These are phyloP conservation scores for Neurospora cerealis DNA, from an alignment of 495 filamentous ascomycete genomes.

Conservation along the genomic window DNA sequence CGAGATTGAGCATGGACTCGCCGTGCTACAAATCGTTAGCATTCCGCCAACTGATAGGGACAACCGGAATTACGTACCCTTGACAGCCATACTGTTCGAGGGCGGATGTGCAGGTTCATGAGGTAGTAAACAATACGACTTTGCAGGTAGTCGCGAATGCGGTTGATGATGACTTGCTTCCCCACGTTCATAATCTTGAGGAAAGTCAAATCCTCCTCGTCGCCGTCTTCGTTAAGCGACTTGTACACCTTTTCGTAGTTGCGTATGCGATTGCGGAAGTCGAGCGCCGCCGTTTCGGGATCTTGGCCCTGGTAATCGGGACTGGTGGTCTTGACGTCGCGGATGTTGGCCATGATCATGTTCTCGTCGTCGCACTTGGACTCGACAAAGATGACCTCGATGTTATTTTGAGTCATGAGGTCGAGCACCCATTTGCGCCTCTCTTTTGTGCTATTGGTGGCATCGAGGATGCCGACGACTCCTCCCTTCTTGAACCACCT, in stretches of 20 bases:
- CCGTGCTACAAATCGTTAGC: constrained; percentile 56
- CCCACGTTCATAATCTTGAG: constrained; percentile 97
- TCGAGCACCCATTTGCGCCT: constrained; percentile 90
- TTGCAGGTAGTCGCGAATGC: constrained; percentile 92
- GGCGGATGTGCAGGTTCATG: constrained; percentile 96
- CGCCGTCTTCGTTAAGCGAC: constrained; percentile 65
- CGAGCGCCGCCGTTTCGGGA: constrained; percentile 75
- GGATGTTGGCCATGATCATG: constrained; percentile 92
- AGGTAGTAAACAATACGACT: constrained; percentile 94
- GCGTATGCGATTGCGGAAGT: constrained; percentile 88
- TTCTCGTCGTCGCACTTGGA: constrained; percentile 92
- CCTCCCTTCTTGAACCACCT: constrained; percentile 75
- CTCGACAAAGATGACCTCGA: constrained; percentile 92
- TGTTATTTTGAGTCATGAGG: constrained; percentile 54
- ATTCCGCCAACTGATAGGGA: background rate
- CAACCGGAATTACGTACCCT: constrained; percentile 48
- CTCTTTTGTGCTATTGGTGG: constrained; percentile 84
- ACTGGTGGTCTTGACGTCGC: constrained; percentile 92
- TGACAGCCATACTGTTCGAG: constrained; percentile 95
- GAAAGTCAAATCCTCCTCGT: constrained; percentile 79
- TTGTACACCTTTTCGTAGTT: constrained; percentile 96
- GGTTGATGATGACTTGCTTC: constrained; percentile 90
- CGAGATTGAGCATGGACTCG: constrained; percentile 84
- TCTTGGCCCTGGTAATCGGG: constrained; percentile 93
- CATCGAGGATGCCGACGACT: constrained; percentile 84